These are phyloP conservation scores for Plasmodium gallinaceum DNA, from an alignment of 169 alveolate species.

Conservation along the genomic window DNA sequence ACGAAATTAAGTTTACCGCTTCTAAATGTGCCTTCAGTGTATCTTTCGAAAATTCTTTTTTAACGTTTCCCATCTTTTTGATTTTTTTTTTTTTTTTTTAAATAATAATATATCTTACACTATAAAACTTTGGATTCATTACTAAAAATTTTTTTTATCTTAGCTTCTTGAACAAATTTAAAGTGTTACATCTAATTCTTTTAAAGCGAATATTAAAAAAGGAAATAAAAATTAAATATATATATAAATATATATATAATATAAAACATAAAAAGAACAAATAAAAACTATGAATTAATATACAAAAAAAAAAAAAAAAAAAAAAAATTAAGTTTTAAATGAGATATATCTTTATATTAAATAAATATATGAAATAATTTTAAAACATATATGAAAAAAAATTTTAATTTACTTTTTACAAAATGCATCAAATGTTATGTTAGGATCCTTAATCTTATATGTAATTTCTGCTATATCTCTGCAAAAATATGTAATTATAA, in stretches of 20 bases:
- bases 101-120: not conserved
- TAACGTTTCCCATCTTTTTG: constrained; percentile 39
- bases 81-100: not conserved
- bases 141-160: constrained; percentile 14
- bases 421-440: constrained; percentile 57
- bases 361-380: not conserved
- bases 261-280: not conserved
- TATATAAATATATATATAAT: constrained; percentile 5
- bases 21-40: constrained; percentile 59
- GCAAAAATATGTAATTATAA: constrained; percentile 24
- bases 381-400: not conserved
- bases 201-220: constrained; percentile 8
- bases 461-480: constrained; percentile 72
- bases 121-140: not conserved
- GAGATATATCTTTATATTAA: not conserved
- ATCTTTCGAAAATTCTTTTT: constrained; percentile 21
- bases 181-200: constrained; percentile 73
- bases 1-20: constrained; percentile 56
- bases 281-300: not conserved
- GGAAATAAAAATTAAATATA: constrained; percentile 3
- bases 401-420: constrained; percentile 28
- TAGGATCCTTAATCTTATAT: constrained; percentile 28
- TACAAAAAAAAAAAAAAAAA: not conserved
- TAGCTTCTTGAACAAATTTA: constrained; percentile 58
- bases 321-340: not conserved